Percentiles rank a stretch among this genome's conserved stretches.
These are phyloP conservation scores for Entophlyctis helioformis DNA, from an alignment of 192 early-diverging fungal species.

Conservation along the genomic window DNA sequence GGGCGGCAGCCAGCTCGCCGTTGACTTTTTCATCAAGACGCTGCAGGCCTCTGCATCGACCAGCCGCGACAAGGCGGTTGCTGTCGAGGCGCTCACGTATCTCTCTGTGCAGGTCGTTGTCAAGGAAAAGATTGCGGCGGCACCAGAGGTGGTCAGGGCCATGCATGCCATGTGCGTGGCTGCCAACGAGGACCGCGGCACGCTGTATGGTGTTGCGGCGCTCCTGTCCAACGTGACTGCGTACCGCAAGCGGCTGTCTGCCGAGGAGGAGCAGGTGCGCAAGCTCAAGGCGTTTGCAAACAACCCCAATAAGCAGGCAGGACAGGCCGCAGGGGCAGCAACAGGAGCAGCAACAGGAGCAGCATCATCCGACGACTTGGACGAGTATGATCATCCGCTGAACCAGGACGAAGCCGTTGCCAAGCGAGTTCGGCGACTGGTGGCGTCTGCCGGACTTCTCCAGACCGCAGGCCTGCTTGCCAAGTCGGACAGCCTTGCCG, in stretches of 20 bases:
- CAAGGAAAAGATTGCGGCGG: conserved; percentile 56
- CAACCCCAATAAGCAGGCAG: no score
- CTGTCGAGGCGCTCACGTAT: conserved; percentile 75
- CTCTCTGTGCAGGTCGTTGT: conserved; percentile 53
- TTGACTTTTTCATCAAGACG: conserved; percentile 40
- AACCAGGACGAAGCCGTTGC: conserved; percentile 52
- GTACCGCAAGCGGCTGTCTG: conserved; percentile 51
- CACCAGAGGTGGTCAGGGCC: conserved; percentile 40
- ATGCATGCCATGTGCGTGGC: conserved; percentile 37
- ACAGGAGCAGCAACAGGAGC: no score
- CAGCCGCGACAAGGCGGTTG: conserved; percentile 27
- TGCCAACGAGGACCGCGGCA: conserved; percentile 31
- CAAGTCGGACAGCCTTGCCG: conserved; percentile 40
- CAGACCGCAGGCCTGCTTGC: conserved; percentile 34
- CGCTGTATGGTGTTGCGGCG: conserved; percentile 61
- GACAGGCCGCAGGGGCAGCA: no score
- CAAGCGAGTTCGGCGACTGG: conserved; percentile 22
- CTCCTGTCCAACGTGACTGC: conserved; percentile 68
- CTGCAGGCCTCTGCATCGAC: conserved; percentile 26
- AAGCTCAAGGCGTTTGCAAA: conserved; percentile 60
- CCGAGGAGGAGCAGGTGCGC: conserved; percentile 70
- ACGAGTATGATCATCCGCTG: conserved; percentile 30
- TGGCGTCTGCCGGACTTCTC: conserved; percentile 2
- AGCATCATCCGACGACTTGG: no score
- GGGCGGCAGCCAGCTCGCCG: conserved; percentile 17